Conservation (phyloP, 495 filamentous ascomycete species). For the Oidiodendron maius region DNA sequence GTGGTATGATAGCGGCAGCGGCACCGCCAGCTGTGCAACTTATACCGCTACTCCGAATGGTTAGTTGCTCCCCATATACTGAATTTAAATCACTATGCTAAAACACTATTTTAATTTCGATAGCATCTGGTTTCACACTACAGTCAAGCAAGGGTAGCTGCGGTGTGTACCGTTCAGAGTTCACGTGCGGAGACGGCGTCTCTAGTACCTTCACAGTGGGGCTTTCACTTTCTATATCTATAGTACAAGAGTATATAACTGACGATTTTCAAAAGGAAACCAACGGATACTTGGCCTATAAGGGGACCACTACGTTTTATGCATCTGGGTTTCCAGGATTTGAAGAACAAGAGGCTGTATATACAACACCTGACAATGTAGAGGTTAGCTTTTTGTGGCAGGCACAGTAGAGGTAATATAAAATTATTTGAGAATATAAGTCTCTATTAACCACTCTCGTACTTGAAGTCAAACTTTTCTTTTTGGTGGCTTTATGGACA, state of each 20-base stretch:
- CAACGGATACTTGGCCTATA: slow-evolving; percentile 1
- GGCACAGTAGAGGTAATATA: not conserved
- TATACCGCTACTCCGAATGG: slow-evolving; percentile 47
- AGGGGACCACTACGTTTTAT: slow-evolving; percentile 1
- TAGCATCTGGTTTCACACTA: slow-evolving; percentile 48
- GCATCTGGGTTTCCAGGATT: not conserved
- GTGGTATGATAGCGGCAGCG: slow-evolving; percentile 61
- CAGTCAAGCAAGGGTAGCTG: slow-evolving; percentile 53
- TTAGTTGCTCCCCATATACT: slow-evolving; percentile 8
- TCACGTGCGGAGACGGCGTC: slow-evolving; percentile 43
- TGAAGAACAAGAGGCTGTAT: not conserved
- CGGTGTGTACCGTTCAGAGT: slow-evolving; percentile 35
- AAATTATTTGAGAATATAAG: not conserved
- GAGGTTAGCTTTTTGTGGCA: slow-evolving; percentile 5
- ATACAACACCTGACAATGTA: not conserved
- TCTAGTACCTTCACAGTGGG: slow-evolving; percentile 36
- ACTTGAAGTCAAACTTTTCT: not conserved
- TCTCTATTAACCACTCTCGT: not conserved
- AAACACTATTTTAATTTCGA: not conserved
- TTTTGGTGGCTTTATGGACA: too few relatives aligned
- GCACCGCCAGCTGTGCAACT: slow-evolving; percentile 65
- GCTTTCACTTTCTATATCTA: not conserved
- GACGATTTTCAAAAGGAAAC: not conserved
- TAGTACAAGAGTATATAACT: slow-evolving; percentile 15
- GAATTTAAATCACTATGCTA: slow-evolving; percentile 4